These are phyloP conservation scores for Globisporangium megalacanthum DNA, from an alignment of 352 stramenopile species.

Conservation along the genomic window DNA sequence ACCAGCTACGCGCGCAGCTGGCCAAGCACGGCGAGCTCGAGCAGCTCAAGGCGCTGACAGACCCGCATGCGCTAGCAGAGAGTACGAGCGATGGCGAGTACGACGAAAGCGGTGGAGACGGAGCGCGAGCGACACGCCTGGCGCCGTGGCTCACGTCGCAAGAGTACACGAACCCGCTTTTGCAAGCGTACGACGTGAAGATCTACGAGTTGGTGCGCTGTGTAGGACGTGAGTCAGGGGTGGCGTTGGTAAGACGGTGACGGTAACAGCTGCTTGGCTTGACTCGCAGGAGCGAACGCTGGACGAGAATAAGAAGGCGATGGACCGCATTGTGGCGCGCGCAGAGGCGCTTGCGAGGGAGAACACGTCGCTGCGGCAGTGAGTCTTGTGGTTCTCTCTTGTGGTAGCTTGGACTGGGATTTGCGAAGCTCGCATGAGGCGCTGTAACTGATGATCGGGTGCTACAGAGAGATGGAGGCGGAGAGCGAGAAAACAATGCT, in stretches of 20 bases:
- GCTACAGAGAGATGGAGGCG: conserved; percentile 49
- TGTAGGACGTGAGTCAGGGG: background rate
- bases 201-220: conserved; percentile 61
- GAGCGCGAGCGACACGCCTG: conserved; percentile 5
- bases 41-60: conserved; percentile 49
- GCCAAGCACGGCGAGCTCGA: conserved; percentile 71
- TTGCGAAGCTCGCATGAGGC: no score
- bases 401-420: background rate
- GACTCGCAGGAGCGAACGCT: conserved; percentile 32
- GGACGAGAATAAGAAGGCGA: conserved; percentile 51
- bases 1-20: conserved; percentile 49
- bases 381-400: conserved; percentile 8
- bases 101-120: background rate
- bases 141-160: conserved; percentile 65
- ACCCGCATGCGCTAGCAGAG: conserved; percentile 19
- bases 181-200: conserved; percentile 74
- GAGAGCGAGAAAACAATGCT: conserved; percentile 51
- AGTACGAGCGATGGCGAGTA: conserved; percentile 9
- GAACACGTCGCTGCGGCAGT: conserved; percentile 68
- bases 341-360: conserved; percentile 53
- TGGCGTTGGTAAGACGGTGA: background rate
- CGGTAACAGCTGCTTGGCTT: background rate
- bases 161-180: conserved; percentile 65
- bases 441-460: background rate
- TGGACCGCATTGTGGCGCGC: conserved; percentile 41